phyloP scores from a whole-genome alignment of 768 basidiomycete species.

The Leccinum obscurum region DNA sequence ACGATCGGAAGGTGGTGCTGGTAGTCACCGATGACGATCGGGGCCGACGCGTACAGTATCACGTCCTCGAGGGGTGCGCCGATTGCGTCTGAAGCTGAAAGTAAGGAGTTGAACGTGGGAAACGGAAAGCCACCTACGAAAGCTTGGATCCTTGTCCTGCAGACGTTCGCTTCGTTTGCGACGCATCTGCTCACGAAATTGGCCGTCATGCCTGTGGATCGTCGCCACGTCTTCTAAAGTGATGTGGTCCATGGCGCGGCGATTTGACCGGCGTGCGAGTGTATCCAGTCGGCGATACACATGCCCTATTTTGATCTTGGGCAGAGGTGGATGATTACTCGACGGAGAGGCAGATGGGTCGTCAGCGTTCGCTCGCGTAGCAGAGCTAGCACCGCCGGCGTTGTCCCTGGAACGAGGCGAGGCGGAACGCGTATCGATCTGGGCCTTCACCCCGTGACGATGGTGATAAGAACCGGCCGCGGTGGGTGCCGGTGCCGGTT shows the following conservation, averaged over 20 bases:
- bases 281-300: slow-evolving; percentile 30
- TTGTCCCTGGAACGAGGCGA: slow-evolving; percentile 3
- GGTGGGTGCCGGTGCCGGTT: slow-evolving; percentile 6
- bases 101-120: background rate
- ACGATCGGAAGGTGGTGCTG: slow-evolving; percentile 41
- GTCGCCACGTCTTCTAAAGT: slow-evolving; percentile 23
- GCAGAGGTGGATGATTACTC: slow-evolving; percentile 10
- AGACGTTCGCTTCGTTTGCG: slow-evolving; percentile 19
- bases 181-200: slow-evolving; percentile 27
- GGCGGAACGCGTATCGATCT: background rate
- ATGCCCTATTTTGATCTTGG: slow-evolving; percentile 20
- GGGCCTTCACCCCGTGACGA: background rate
- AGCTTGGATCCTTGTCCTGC: slow-evolving; percentile 24
- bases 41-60: slow-evolving; percentile 32
- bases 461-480: background rate
- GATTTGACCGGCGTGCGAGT: slow-evolving; percentile 20
- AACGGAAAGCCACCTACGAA: slow-evolving; percentile 22
- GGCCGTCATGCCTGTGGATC: slow-evolving; percentile 18
- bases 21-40: slow-evolving; percentile 37
- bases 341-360: background rate
- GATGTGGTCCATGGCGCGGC: slow-evolving; percentile 31
- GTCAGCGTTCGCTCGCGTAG: background rate
- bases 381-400: background rate
- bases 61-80: slow-evolving; percentile 38
- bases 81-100: slow-evolving; percentile 32